phyloP scores from a whole-genome alignment of 345 rosid species.

The Acer negundo region DNA sequence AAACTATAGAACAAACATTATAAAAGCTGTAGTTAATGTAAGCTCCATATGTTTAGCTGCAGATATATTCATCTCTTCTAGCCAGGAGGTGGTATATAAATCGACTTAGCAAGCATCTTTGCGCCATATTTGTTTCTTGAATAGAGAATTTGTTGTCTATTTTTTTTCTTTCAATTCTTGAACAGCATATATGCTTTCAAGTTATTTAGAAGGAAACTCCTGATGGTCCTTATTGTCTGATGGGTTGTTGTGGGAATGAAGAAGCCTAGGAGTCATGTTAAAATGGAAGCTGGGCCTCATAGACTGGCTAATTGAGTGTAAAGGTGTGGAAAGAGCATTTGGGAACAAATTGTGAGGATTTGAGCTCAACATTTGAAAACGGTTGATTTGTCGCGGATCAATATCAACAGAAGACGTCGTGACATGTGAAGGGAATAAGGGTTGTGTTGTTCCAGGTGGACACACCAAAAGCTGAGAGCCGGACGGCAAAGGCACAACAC shows the following conservation, averaged over 20 bases:
- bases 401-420: constrained; percentile 32
- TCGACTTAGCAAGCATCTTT: constrained; percentile 25
- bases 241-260: constrained; percentile 24
- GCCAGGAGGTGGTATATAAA: neutral
- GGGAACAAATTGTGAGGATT: constrained; percentile 32
- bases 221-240: constrained; percentile 22
- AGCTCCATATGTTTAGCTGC: neutral
- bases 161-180: neutral
- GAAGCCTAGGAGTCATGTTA: constrained; percentile 34
- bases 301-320: constrained; percentile 27
- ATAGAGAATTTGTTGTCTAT: neutral
- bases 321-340: constrained; percentile 17
- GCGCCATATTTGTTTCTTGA: constrained; percentile 2
- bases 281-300: constrained; percentile 30
- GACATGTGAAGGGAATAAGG: constrained; percentile 39
- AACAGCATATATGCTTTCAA: neutral
- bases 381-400: constrained; percentile 50
- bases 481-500: constrained; percentile 53
- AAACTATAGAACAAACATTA: constrained; percentile 14
- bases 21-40: constrained; percentile 10
- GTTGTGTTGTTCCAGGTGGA: constrained; percentile 43
- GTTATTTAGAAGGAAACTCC: constrained; percentile 30
- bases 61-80: neutral
- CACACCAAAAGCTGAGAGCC: constrained; percentile 50
- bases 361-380: constrained; percentile 51